Percentiles rank a stretch among this genome's conserved stretches.
Conservation (phyloP, 257 asterid species). For the Cinchona pubescens region DNA sequence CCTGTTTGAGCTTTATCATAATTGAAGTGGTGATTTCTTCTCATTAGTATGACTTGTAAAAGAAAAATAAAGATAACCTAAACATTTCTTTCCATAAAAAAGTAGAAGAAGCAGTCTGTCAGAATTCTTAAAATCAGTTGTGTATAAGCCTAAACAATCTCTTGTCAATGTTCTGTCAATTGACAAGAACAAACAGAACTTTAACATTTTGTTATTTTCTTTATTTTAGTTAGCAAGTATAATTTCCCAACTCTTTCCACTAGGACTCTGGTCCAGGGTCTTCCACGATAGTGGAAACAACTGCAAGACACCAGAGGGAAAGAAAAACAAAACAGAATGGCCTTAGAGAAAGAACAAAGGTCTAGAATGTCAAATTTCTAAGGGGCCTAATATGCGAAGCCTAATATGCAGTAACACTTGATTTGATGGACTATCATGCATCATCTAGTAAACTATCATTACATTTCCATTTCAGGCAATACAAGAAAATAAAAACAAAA, state of each 20-base stretch:
- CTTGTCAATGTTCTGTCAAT: not conserved
- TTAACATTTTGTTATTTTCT: not conserved
- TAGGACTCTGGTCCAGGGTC: not conserved
- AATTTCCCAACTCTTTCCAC: not conserved
- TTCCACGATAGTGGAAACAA: not conserved
- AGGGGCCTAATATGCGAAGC: not conserved
- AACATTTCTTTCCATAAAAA: not conserved
- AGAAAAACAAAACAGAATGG: not conserved
- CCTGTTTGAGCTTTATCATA: not conserved
- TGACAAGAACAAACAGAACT: not conserved
- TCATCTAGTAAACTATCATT: not conserved
- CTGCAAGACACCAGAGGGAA: not conserved
- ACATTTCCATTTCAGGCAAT: not conserved
- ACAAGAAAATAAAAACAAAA: not conserved
- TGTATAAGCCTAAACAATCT: not conserved
- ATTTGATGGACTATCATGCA: not conserved
- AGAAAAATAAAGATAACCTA: not conserved
- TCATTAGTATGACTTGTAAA: not conserved
- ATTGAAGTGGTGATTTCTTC: not conserved
- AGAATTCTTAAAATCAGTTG: not conserved
- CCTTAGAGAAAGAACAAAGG: not conserved
- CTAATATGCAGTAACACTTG: not conserved
- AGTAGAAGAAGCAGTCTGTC: not conserved
- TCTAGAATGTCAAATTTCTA: not conserved
- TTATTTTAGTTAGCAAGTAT: not conserved